Evolutionary conservation across 2,329 filamentous ascomycete genomes (phyloP), one percentile per base, ranked within the genome.

Genomic region (Monilinia vaccinii-corymbosi): DNA sequence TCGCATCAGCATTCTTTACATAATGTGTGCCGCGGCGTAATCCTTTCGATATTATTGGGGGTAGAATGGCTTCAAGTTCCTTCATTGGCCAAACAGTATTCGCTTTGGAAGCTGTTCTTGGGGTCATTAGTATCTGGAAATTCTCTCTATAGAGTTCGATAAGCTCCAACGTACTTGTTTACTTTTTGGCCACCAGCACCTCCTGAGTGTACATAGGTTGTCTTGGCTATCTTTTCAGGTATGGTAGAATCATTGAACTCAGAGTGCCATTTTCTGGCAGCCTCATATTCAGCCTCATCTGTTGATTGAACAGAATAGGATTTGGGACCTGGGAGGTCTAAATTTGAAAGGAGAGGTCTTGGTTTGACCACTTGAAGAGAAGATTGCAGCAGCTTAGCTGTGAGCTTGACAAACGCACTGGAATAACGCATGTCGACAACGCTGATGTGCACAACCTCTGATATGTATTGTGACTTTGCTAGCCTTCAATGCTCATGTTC

Each of bases 161-260:
- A 25, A 25, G n/a, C 16, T 40, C 7, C 7, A 34, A 60, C 60
- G 23, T 64, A 72, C 71, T 71, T 73, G 57, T 73, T 73, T n/a
- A 63, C 62, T 63, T 72, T 71, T 56, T 73, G 71, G 14, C 71
- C 71, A 31, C 71, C 71, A 8, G 70, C 61, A 8, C 71, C 71
- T 47, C 62, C 65, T 9, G 71, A 66, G 9, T 63, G 57, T 21
- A 65, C 63, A 49, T 66, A 72, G 14, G 61, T 63, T 2, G 69
- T 71, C 31, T 63, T 65, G 10, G 65, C 63, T 18, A 70, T 62
- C 40, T 68, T 70, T 28, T 28, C 46, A 10, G 70, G 66, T 36
- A 72, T 65, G 1, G 65, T 66, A 2, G 60, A 51, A 28, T 62
- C 52, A 9, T 64, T 66, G 58, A 72, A 72, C 1, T 21, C 53